phyloP scores from a whole-genome alignment of 2,329 filamentous ascomycete species.

The Byssoonygena ceratinophila region DNA sequence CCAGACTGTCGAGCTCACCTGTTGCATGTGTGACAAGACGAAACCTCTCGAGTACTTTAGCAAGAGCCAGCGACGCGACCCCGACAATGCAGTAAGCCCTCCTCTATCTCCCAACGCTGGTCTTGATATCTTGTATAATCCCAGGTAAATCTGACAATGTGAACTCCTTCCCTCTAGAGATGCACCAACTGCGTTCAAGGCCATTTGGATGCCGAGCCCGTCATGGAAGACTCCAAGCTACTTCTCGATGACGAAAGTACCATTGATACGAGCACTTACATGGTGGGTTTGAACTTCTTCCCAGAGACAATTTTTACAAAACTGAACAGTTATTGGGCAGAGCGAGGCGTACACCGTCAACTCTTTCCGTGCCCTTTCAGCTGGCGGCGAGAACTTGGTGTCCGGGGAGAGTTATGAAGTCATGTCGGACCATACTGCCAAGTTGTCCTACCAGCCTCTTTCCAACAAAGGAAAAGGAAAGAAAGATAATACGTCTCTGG shows the following conservation, averaged over 20 bases:
- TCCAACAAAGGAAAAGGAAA: conserved; percentile 8
- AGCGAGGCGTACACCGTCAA: conserved; percentile 4
- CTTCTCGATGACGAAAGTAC: conserved; percentile 16
- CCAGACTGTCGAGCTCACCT: conserved; percentile 40
- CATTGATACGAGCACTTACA: not conserved
- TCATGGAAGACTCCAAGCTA: conserved; percentile 26
- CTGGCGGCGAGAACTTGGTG: not conserved
- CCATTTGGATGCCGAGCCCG: conserved; percentile 26
- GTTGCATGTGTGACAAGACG: conserved; percentile 37
- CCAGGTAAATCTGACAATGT: not conserved
- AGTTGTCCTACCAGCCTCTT: not conserved
- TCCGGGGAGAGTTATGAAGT: not conserved
- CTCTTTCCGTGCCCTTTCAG: conserved; percentile 5
- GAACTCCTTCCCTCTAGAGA: conserved; percentile 27
- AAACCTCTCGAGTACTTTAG: conserved; percentile 43
- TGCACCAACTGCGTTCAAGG: conserved; percentile 34
- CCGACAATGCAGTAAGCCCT: conserved; percentile 37
- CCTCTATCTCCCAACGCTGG: too few relatives aligned
- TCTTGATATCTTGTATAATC: too few relatives aligned
- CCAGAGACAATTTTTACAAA: not conserved
- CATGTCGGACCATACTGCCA: conserved; percentile 5
- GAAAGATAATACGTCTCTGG: conserved; percentile 17
- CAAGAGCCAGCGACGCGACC: conserved; percentile 39
- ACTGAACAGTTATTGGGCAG: not conserved
- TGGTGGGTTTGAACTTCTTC: conserved; percentile 3